A percentile compares a stretch with the other conserved stretches of the same genome.
Evolutionary conservation across 2,329 filamentous ascomycete species (phyloP).

Genomic region (Camptophora hylomeconis): DNA sequence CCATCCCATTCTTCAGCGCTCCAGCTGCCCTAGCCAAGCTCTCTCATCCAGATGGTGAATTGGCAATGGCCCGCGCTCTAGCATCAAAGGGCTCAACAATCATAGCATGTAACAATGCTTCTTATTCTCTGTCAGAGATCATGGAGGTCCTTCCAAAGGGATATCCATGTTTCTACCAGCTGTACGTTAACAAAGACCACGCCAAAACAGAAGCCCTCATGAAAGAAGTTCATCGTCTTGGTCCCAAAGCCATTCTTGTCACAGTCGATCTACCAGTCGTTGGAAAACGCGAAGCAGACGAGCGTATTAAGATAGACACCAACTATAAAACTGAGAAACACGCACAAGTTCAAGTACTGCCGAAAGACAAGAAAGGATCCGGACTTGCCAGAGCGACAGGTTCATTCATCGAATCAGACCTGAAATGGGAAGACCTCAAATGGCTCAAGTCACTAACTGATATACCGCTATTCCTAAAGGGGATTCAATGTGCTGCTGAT

Average conservation of each 20-base stretch:
- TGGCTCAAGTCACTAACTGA: conserved; percentile 38
- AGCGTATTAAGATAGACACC: conserved; percentile 30
- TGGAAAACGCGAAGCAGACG: conserved; percentile 44
- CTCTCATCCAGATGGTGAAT: conserved; percentile 31
- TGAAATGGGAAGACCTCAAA: conserved; percentile 40
- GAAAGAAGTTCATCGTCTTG: conserved; percentile 30
- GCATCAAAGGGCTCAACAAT: conserved; percentile 10
- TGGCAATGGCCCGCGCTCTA: conserved; percentile 23
- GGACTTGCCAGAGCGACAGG: conserved; percentile 27
- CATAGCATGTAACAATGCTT: conserved; percentile 38
- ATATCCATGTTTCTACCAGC: conserved; percentile 34
- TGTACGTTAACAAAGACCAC: conserved; percentile 48
- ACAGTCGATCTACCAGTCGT: conserved; percentile 45
- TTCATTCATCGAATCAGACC: conserved; percentile 37
- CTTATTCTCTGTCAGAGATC: conserved; percentile 44
- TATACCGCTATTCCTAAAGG: conserved; percentile 44
- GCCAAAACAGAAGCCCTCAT: conserved; percentile 39
- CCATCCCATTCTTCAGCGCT: conserved; percentile 12
- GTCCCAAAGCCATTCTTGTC: conserved; percentile 38
- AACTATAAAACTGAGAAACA: conserved; percentile 5
- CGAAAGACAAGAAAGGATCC: conserved; percentile 39
- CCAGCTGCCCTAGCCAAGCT: conserved; percentile 26
- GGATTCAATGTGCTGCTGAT: conserved; percentile 44
- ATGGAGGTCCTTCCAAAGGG: conserved; percentile 18
- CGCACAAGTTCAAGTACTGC: conserved; percentile 7